These are phyloP conservation scores for Ceratocystis lukuohia DNA, from an alignment of 2,329 filamentous ascomycete genomes.

Conservation along the genomic window DNA sequence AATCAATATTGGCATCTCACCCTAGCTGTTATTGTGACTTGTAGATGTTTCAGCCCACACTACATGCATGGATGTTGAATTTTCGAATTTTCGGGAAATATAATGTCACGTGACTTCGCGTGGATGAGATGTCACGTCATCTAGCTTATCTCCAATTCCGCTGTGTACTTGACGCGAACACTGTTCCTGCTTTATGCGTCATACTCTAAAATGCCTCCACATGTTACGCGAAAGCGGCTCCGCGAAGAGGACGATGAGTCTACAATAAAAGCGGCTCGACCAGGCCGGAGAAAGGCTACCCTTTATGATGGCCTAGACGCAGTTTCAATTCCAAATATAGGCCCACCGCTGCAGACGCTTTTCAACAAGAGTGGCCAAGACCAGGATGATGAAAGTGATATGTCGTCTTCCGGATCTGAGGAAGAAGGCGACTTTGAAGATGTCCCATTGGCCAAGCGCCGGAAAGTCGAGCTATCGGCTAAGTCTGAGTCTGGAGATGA, in stretches of 20 bases:
- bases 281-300: slow-evolving; percentile 38
- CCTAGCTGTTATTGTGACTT: neutral
- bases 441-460: slow-evolving; percentile 30
- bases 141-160: neutral
- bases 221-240: slow-evolving; percentile 52
- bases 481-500: neutral
- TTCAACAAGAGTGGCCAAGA: slow-evolving; percentile 13
- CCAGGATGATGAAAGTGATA: neutral
- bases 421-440: slow-evolving; percentile 31
- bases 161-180: neutral
- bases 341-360: slow-evolving; percentile 32
- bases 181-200: too few species aligned
- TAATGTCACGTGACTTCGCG: slow-evolving; percentile 17
- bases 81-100: neutral
- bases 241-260: slow-evolving; percentile 26
- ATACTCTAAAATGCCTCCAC: slow-evolving; percentile 46
- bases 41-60: neutral
- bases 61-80: neutral
- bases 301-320: slow-evolving; percentile 50
- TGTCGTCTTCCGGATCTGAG: slow-evolving; percentile 37
- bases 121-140: neutral
- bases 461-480: neutral
- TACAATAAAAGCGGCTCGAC: slow-evolving; percentile 1
- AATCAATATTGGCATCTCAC: neutral
- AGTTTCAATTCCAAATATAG: slow-evolving; percentile 26